These are phyloP conservation scores for Penicillium samsonianum DNA, from an alignment of 495 filamentous ascomycete genomes.

Conservation along the genomic window DNA sequence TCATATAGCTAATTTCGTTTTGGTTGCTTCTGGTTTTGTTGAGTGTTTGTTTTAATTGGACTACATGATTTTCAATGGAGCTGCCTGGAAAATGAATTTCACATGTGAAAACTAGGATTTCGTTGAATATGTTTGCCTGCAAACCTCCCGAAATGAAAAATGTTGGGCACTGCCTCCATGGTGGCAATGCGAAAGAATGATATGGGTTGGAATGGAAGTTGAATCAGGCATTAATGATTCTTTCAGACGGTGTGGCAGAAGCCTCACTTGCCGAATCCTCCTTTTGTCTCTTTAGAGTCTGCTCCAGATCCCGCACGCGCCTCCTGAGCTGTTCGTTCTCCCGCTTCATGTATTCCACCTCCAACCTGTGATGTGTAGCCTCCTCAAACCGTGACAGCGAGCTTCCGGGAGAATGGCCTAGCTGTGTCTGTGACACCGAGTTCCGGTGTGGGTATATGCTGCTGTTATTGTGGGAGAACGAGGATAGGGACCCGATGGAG, in stretches of 20 bases:
- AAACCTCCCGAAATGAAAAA: slow-evolving; percentile 11
- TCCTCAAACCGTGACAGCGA: slow-evolving; percentile 63
- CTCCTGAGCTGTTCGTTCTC: slow-evolving; percentile 80
- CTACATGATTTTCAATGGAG: background rate
- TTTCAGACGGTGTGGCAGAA: background rate
- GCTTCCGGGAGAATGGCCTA: slow-evolving; percentile 26
- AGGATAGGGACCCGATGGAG: slow-evolving; percentile 39
- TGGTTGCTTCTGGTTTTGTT: background rate
- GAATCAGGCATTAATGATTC: slow-evolving; percentile 5
- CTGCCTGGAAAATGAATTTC: background rate
- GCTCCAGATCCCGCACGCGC: slow-evolving; percentile 74
- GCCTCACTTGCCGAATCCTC: slow-evolving; percentile 2
- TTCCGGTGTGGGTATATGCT: slow-evolving; percentile 35
- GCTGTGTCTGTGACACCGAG: slow-evolving; percentile 33
- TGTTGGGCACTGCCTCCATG: slow-evolving; percentile 5
- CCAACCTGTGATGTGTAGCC: slow-evolving; percentile 62
- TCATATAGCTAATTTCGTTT: slow-evolving; percentile 11
- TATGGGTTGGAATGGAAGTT: background rate
- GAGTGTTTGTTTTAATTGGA: background rate
- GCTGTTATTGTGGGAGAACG: slow-evolving; percentile 32
- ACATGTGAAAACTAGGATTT: slow-evolving; percentile 8
- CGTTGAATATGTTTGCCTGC: slow-evolving; percentile 22
- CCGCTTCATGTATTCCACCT: slow-evolving; percentile 70
- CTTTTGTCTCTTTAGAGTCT: slow-evolving; percentile 33
- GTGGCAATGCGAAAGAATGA: slow-evolving; percentile 7